Base-by-base conservation (phyloP, 495 filamentous ascomycete genomes). In the Pseudomonodictys pantanalensis region DNA sequence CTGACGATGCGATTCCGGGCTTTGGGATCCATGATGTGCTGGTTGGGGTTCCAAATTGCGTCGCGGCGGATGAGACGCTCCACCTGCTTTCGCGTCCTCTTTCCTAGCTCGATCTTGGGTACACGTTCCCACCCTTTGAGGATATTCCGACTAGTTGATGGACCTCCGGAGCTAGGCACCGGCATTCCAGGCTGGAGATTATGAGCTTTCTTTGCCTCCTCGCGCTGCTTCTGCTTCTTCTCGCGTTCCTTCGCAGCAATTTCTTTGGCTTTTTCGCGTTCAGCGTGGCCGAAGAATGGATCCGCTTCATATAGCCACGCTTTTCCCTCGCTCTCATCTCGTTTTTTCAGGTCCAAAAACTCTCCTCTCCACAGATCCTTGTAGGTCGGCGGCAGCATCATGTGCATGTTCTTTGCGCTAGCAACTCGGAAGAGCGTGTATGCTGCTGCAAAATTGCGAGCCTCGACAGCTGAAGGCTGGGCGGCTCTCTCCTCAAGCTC, bases 271-370 rank as follows among this genome's bases (percentile, higher is more conserved):
- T 87, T 86, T 25, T 95, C 89, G 41, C 89, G 79, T 68, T 95
- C 89, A 51, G 84, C 79, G 69, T 85, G 78, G 3, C 89, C 86
- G 38, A 83, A 73, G 73, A 98, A 98, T 0, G 93, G 93, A 71
- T 98, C 95, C 15, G 90, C 92, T 62, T 95, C 91, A 67, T 97
- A 98, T 82, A 95, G 86, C 91, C 92, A 97, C 4, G 73, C 86
- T 59, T 83, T 84, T 10, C 89, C 91, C 50, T 86, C 83, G 62
- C 81, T 85, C 11, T 86, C 76, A 66, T 95, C 91, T 54, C 84
- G 79, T 57, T 79, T 79, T 72, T 95, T 97, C 57, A 96, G 71
- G 2, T 82, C 80, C 43, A 86, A 80, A 66, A 97, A 95, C 50
- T 87, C 83, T 9, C 82, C 82, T 72, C 92, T 92, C 93, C 93